Evolutionary conservation across 2,329 filamentous ascomycete genomes (phyloP).

Genomic region (Ceratocystiopsis brevicomis): DNA sequence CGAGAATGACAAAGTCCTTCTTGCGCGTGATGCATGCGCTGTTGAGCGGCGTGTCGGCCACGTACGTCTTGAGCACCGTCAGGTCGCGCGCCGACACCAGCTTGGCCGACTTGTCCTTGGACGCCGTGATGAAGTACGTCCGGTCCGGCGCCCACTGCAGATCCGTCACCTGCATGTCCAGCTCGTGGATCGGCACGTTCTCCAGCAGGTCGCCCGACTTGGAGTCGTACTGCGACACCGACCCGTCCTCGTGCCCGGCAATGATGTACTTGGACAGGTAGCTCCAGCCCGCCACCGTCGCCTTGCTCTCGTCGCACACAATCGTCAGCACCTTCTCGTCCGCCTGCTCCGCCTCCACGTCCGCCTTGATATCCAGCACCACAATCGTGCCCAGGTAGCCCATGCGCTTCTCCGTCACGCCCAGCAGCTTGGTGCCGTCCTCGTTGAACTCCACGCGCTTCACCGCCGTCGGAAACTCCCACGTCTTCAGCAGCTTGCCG

Average conservation of each 20-base stretch:
- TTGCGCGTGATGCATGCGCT: slow-evolving; percentile 83
- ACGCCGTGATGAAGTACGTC: slow-evolving; percentile 95
- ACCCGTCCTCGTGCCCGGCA: slow-evolving; percentile 90
- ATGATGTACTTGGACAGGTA: slow-evolving; percentile 93
- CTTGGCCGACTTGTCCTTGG: slow-evolving; percentile 95
- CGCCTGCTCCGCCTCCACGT: slow-evolving; percentile 65
- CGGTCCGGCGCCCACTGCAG: slow-evolving; percentile 87
- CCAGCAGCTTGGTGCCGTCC: slow-evolving; percentile 75
- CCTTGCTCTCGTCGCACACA: slow-evolving; percentile 88
- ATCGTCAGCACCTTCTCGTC: slow-evolving; percentile 73
- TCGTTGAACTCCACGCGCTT: slow-evolving; percentile 97
- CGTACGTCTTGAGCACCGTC: slow-evolving; percentile 80
- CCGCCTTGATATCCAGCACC: slow-evolving; percentile 73
- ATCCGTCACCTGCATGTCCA: slow-evolving; percentile 68
- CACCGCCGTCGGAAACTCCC: slow-evolving; percentile 93
- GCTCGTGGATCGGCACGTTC: slow-evolving; percentile 80
- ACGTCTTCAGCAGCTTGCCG: slow-evolving; percentile 84
- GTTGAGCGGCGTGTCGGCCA: slow-evolving; percentile 87
- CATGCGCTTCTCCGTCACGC: slow-evolving; percentile 97
- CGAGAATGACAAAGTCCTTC: slow-evolving; percentile 95
- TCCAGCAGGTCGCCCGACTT: slow-evolving; percentile 97
- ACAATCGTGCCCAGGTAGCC: slow-evolving; percentile 88
- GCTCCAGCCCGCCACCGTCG: slow-evolving; percentile 92
- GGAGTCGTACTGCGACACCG: slow-evolving; percentile 74
- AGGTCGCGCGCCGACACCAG: slow-evolving; percentile 75